These are phyloP conservation scores for Penicillium goetzii DNA, from an alignment of 495 filamentous ascomycete genomes.

Conservation along the genomic window DNA sequence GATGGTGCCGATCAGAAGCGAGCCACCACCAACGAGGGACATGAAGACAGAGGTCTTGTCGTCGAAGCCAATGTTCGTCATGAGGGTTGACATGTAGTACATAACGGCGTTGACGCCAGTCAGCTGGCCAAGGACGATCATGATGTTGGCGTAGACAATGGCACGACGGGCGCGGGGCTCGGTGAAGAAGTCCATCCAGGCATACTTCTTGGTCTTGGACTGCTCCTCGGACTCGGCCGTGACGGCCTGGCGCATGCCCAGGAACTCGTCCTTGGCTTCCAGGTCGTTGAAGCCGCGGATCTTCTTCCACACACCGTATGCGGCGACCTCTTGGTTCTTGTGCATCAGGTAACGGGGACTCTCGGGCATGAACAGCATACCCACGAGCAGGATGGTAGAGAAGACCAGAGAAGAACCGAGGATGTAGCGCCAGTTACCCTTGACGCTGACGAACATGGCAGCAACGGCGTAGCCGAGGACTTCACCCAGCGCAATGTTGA, in stretches of 20 bases:
- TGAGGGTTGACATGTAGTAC: constrained; percentile 65
- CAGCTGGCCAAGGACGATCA: constrained; percentile 65
- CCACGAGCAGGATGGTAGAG: constrained; percentile 61
- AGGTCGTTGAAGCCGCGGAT: constrained; percentile 56
- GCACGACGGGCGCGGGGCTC: constrained; percentile 60
- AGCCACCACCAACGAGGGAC: constrained; percentile 65
- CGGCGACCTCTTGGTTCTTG: constrained; percentile 51
- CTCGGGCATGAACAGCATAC: constrained; percentile 64
- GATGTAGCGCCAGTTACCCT: constrained; percentile 66
- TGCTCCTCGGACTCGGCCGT: constrained; percentile 49
- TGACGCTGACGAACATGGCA: constrained; percentile 61
- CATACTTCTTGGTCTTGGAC: constrained; percentile 44
- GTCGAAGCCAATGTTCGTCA: constrained; percentile 60
- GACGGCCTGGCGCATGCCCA: constrained; percentile 62
- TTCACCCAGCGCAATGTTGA: constrained; percentile 66
- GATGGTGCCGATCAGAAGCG: constrained; percentile 59
- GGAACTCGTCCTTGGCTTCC: constrained; percentile 62
- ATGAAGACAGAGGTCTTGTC: constrained; percentile 57
- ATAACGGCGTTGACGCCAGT: constrained; percentile 65
- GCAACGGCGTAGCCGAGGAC: constrained; percentile 65
- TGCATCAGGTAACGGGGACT: constrained; percentile 61
- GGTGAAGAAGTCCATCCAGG: constrained; percentile 67
- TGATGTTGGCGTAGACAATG: constrained; percentile 63
- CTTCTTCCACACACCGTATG: constrained; percentile 63
- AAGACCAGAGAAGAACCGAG: constrained; percentile 67